Conservation (phyloP, 768 basidiomycete species). For the Termitomyces sp. region DNA sequence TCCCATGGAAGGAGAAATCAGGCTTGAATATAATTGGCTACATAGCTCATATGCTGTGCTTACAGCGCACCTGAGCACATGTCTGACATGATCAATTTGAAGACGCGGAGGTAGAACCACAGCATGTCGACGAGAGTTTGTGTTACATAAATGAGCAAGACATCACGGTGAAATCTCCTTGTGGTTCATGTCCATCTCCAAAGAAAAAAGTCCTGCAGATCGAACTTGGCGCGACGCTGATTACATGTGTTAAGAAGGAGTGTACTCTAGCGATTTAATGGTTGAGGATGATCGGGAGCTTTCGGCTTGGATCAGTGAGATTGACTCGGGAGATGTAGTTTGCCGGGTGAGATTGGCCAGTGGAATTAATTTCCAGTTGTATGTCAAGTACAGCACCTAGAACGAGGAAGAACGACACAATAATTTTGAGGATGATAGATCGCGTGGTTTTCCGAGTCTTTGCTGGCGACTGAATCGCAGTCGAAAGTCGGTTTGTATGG, state of each 20-base stretch:
- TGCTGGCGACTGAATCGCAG: too few relatives aligned
- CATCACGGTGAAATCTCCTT: not conserved
- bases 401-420: not conserved
- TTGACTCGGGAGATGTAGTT: not conserved
- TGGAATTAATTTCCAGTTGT: not conserved
- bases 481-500: too few relatives aligned
- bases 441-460: not conserved
- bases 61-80: not conserved
- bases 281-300: not conserved
- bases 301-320: too few relatives aligned
- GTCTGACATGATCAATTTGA: not conserved
- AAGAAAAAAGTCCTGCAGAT: too few relatives aligned
- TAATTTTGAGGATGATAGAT: not conserved
- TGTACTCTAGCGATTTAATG: not conserved
- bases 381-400: not conserved
- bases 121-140: not conserved
- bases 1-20: not conserved
- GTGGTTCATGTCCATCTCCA: too few relatives aligned
- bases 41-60: not conserved
- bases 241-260: not conserved
- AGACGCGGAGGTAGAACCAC: not conserved
- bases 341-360: too few relatives aligned
- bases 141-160: not conserved
- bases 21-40: not conserved
- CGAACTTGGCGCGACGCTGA: not conserved